Base-by-base conservation (phyloP, 768 basidiomycete genomes). In the Lactifluus subvellereus region DNA sequence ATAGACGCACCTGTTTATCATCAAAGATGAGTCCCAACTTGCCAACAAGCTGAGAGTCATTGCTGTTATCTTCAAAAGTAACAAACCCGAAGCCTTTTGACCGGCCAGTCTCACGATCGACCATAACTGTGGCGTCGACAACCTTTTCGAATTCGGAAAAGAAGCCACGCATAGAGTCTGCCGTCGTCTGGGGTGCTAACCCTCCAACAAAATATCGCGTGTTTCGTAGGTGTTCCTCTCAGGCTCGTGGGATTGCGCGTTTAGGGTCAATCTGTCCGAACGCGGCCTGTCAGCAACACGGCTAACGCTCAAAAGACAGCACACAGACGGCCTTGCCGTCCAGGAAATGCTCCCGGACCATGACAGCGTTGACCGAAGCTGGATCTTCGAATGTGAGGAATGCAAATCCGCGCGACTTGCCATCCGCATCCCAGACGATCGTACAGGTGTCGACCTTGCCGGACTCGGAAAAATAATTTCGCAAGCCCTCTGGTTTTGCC, bases 51-150 rank as follows among this genome's bases (percentile, higher is more conserved):
- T 94, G 89, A 42, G 88, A 87, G 64, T 93, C 88, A 20, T 95
- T 91, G 67, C 89, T 85, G n/a, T 87, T 88, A 64, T 92, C 89
- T 72, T 94, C 90, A 71, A 98, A 96, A 0, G 94, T 96, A 10
- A 98, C 92, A 72, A 99, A 99, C 0, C 95, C 97, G 67, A 99
- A 99, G 13, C 97, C 97, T 74, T 98, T 97, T 76, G 91, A 94
- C 54, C 94, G 77, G 30, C 91, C 89, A 3, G 94, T 94, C 74
- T 98, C 94, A 47, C 94, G 88, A 75, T 99, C 97, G 68, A 97
- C 81, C 97, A 99, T 99, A 68, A 99, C 94, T 1, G 96, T 98
- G 50, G 96, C 94, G 73, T 99, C 97, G 70, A 97, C 89, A 67
- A 99, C 94, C 68, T 87, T 88, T 64, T 97, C 97, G 69, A 90